These are phyloP conservation scores for Zoysia matrella DNA, from an alignment of 202 grass and related monocot genomes.

Conservation along the genomic window DNA sequence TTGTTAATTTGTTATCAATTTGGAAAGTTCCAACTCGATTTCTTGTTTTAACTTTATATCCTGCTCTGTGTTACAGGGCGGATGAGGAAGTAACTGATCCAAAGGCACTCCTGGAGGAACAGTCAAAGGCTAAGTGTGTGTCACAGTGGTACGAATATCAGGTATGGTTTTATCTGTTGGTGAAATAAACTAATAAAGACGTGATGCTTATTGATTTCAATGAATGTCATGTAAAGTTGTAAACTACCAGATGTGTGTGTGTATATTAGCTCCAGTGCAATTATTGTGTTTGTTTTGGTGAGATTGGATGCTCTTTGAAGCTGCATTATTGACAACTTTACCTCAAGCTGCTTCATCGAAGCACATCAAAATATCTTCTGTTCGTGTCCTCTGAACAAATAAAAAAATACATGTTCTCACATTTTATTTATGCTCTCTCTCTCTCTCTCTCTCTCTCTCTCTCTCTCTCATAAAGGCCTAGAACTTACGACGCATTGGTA, in stretches of 20 bases:
- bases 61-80: constrained; percentile 57
- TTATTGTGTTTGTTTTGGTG: constrained; percentile 5
- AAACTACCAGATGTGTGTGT: not conserved
- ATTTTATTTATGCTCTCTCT: constrained; percentile 14
- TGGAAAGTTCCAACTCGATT: constrained; percentile 9
- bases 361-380: no score
- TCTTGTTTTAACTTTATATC: constrained; percentile 10
- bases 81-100: constrained; percentile 84
- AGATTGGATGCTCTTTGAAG: not conserved
- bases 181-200: not conserved
- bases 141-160: constrained; percentile 67
- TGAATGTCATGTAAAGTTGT: not conserved
- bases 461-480: no score
- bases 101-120: constrained; percentile 79
- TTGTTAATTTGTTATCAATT: not conserved
- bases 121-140: constrained; percentile 78
- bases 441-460: not conserved
- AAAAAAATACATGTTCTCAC: not conserved
- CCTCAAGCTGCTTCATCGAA: not conserved
- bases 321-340: not conserved
- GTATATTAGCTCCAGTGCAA: not conserved
- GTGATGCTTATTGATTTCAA: not conserved
- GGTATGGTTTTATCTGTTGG: constrained; percentile 37
- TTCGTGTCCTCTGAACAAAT: not conserved
- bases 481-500: not conserved